Evolutionary conservation across 176 grass and related monocot genomes (phyloP), one percentile per base, ranked within the genome.

Genomic region (Chrysopogon serrulatus): DNA sequence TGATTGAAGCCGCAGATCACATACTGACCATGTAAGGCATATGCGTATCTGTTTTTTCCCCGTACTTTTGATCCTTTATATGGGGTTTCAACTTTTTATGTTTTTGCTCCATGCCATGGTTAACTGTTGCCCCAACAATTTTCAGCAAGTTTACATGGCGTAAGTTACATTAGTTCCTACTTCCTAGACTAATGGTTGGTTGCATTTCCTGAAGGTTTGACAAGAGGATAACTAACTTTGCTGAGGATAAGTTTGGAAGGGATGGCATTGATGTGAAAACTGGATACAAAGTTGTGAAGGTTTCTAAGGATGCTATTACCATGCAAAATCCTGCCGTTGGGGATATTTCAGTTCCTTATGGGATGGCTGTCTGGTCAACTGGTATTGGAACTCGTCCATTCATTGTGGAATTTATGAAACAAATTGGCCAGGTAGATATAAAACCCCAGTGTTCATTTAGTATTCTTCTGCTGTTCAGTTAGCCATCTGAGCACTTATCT

Each of bases 361-460:
- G 96, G 84, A 94, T 99, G 96, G 93, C 91, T 81, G 93, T 99
- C 26, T 99, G 96, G 96, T 96, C 96, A 27, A 88, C 96, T 44
- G 96, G 96, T 39, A 96, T 96, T 67, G 96, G 96, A 42, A 94
- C 96, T 28, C 93, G 91, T 67, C 96, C 96, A 49, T 82, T 99
- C 71, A 78, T 99, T 73, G 62, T 90, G 64, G 87, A 99, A 18
- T 99, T 99, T 79, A 99, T 99, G 96, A 96, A 96, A 94, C 93
- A 94, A 83, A 96, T 99, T 89, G 90, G 87, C 71, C 96, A 99
- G 96, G 96, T 98, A 84, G 39, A 41, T 74, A 73, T 36, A 80
- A 56, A 56, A 54, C 1, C 54, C 18, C 6, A 11, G 18, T 63
- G 23, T 28, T 17, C 2, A 43, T 60, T 64, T 33, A 49, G 30